Evolutionary conservation across 75 land plant species (phyloP), one percentile per base, ranked within the genome.

Genomic region (Azolla pinnata): DNA sequence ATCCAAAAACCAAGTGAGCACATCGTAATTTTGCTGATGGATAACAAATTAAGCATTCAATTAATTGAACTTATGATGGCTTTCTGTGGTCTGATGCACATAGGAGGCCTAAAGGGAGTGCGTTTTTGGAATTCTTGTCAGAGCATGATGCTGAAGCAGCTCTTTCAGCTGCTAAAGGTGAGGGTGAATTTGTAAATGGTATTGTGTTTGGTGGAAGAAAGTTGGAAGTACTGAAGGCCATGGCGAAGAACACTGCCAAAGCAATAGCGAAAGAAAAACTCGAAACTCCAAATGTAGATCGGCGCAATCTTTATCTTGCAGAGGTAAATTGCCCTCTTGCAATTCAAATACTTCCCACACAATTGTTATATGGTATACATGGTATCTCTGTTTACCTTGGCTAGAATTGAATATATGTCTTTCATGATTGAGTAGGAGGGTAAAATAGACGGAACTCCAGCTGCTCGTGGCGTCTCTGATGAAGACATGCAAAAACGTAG

Each of bases 371-470:
- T n/a, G n/a, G n/a, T n/a, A n/a, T n/a, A n/a, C n/a, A n/a, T n/a
- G n/a, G n/a, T n/a, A n/a, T n/a, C n/a, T n/a, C n/a, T n/a, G n/a
- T n/a, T n/a, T n/a, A n/a, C n/a, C n/a, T n/a, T n/a, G n/a, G n/a
- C n/a, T n/a, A n/a, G n/a, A n/a, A n/a, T n/a, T n/a, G n/a, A n/a
- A n/a, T n/a, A n/a, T n/a, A n/a, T n/a, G n/a, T n/a, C n/a, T n/a
- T n/a, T n/a, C n/a, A n/a, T n/a, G n/a, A n/a, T n/a, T n/a, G n/a
- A 50, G 72, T 73, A 95, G 99, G 99, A 95, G 73, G 99, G 99
- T 29, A 61, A 71, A 14, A 89, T 95, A 67, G 82, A 72, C 44
- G 96, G 87, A 5, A 81, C 85, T 29, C 75, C 96, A 44, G 99
- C 96, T 68, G 96, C 96, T 66, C 70, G 68, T 56, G 96, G 96